Evolutionary conservation across 169 alveolate genomes (phyloP), one percentile per base, ranked within the genome.

Genomic region (Plasmodium knowlesi): DNA sequence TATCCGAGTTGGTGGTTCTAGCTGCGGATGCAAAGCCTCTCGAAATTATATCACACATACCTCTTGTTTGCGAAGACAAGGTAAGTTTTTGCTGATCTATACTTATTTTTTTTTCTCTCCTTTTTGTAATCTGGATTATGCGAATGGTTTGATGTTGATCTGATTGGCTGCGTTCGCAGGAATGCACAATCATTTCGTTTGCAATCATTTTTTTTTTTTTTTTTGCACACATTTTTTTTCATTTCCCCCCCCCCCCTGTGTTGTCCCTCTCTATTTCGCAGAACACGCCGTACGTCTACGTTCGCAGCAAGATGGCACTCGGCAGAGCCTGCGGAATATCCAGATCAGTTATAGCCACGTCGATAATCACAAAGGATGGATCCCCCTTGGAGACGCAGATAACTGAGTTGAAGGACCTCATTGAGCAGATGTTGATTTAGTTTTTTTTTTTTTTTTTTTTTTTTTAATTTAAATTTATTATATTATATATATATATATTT

Each of bases 21-120:
- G 99, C 99, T 43, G 99, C 99, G 32, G 99, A 99, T 96, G 99
- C 99, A 34, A 99, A 99, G 97, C 99, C 99, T 30, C 97, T 99
- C 88, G 99, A 99, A 96, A 99, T 99, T 92, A 98, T 99, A 25
- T 96, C 99, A 70, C 99, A 99, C 95, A 97, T 99, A 82, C 99
- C 99, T 14, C 94, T 98, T 79, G 98, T 99, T 73, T 99, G 99
- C 93, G 99, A 99, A 96, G 99, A 99, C 96, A 99, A 99, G 98
- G 98, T 97, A 84, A 30, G 85, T 61, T 61, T 61, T 12, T 1
- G 57, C 57, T 12, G 2, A 46, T 12, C n/a, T 46, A 46, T 46
- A 32, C 3, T 46, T 46, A 12, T 46, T 46, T 46, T 5, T 1
- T 5, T 1, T 46, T 19, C 19, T 5, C 1, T 19, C 1, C 6